These are phyloP conservation scores for Mycothermus thermophilus DNA, from an alignment of 495 filamentous ascomycete species.

Conservation along the genomic window DNA sequence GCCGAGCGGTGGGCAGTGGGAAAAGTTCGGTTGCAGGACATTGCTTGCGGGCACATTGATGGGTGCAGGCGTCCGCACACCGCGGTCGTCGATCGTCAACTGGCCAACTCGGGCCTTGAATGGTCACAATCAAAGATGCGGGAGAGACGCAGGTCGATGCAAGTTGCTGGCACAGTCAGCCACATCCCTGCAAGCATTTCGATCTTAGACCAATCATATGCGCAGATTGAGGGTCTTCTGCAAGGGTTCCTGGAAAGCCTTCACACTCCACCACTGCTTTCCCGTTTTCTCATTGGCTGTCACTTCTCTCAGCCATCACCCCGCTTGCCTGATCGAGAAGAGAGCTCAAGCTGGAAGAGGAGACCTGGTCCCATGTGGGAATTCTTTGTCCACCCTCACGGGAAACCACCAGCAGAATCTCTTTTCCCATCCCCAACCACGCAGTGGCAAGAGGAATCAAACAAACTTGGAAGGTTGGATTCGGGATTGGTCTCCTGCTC, in stretches of 20 bases:
- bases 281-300: slow-evolving; percentile 5
- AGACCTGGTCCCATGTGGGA: background rate
- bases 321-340: slow-evolving; percentile 2
- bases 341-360: too few species aligned
- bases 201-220: slow-evolving; percentile 6
- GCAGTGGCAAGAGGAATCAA: too few species aligned
- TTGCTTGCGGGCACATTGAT: background rate
- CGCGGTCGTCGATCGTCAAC: background rate
- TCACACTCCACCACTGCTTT: slow-evolving; percentile 2
- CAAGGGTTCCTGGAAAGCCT: slow-evolving; percentile 7
- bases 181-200: slow-evolving; percentile 7
- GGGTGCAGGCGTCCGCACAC: too few species aligned
- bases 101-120: too few species aligned
- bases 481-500: too few species aligned
- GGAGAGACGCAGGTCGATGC: background rate
- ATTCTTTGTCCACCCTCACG: slow-evolving; percentile 1
- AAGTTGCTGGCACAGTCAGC: slow-evolving; percentile 2
- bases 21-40: too few species aligned
- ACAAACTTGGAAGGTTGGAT: too few species aligned
- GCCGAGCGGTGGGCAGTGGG: too few species aligned
- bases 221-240: background rate
- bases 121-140: slow-evolving; percentile 2
- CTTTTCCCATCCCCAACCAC: too few species aligned
- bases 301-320: slow-evolving; percentile 1
- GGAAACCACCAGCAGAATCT: too few species aligned